Evolutionary conservation across 2,329 filamentous ascomycete genomes (phyloP), one percentile per base, ranked within the genome.

Genomic region (Fusarium sp.): DNA sequence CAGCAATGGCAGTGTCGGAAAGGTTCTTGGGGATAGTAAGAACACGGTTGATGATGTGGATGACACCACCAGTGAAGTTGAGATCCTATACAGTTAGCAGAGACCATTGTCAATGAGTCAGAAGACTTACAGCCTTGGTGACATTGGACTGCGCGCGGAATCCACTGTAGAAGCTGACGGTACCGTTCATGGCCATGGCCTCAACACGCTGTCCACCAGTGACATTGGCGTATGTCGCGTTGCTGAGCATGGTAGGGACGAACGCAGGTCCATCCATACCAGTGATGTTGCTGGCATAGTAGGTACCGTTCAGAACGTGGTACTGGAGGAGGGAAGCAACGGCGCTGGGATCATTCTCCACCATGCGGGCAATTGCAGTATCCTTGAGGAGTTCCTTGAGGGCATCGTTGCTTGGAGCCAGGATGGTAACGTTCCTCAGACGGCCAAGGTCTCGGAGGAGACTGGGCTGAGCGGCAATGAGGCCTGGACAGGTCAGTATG

Each of bases 381-480:
- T 80, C 81, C 55, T 79, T 82, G 20, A 80, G 79, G 52, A 87
- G 83, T 39, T 79, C 78, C 48, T 81, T 77, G 77, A 89, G 85
- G 13, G 86, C 86, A 5, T 79, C 79, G 67, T 87, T 87, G 73
- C 78, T 83, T 19, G 87, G 87, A 0, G 83, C 86, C 65, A 89
- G 84, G 68, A 89, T 76, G 33, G 74, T 74, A 50, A 74, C 62
- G 59, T 74, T 74, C 15, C 51, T 45, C 1, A 65, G 44, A 26
- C 61, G 53, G 22, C 46, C 28, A 14, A 74, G 64, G 7, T 56
- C 32, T 28, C 65, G 52, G 17, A 65, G 59, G 50, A 74, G 70
- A 14, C 33, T 58, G n/a, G 66, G 56, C 78, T 75, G 73, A 22
- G 54, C 47, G 13, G 35, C 15, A 11, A 76, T 58, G 6, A 76